phyloP scores from a whole-genome alignment of 1,284 basidiomycete species.

The Microbotryum violaceum region DNA sequence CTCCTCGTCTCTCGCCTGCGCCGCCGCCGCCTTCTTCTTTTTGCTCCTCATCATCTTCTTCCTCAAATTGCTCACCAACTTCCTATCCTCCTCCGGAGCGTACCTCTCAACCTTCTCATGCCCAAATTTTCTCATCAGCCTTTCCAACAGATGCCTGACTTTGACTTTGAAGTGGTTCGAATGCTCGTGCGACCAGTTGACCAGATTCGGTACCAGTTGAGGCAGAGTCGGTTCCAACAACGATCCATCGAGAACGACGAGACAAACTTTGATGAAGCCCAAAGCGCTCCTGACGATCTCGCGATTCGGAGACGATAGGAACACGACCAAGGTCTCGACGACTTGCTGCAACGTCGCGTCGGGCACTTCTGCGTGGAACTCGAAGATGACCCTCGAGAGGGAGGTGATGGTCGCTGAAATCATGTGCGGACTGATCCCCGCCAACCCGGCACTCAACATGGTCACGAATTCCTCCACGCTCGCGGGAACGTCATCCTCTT shows the following conservation, averaged over 20 bases:
- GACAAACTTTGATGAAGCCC: conserved; percentile 88
- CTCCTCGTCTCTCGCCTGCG: conserved; percentile 45
- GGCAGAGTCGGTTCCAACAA: conserved; percentile 68
- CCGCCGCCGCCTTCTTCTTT: conserved; percentile 54
- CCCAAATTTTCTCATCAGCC: conserved; percentile 84
- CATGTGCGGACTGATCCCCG: conserved; percentile 92
- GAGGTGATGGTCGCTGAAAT: conserved; percentile 95
- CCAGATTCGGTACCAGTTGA: conserved; percentile 71
- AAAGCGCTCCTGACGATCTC: conserved; percentile 96
- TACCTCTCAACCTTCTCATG: conserved; percentile 64
- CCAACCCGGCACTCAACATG: conserved; percentile 93
- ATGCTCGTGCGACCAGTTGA: conserved; percentile 92
- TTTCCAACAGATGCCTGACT: conserved; percentile 93
- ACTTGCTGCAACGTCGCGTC: conserved; percentile 75
- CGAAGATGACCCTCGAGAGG: conserved; percentile 86
- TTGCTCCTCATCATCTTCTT: conserved; percentile 87
- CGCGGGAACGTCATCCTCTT: conserved; percentile 54
- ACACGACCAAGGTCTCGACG: conserved; percentile 77
- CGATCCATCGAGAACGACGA: conserved; percentile 69
- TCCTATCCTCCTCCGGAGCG: conserved; percentile 61
- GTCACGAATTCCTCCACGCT: conserved; percentile 88
- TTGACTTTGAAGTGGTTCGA: conserved; percentile 98
- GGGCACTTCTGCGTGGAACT: conserved; percentile 81
- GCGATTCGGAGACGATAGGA: conserved; percentile 84
- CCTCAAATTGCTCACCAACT: conserved; percentile 79